Percentiles rank a stretch among this genome's conserved stretches.
Evolutionary conservation across 306 rosid species (phyloP).

Genomic region (Gastrolobium villosum): DNA sequence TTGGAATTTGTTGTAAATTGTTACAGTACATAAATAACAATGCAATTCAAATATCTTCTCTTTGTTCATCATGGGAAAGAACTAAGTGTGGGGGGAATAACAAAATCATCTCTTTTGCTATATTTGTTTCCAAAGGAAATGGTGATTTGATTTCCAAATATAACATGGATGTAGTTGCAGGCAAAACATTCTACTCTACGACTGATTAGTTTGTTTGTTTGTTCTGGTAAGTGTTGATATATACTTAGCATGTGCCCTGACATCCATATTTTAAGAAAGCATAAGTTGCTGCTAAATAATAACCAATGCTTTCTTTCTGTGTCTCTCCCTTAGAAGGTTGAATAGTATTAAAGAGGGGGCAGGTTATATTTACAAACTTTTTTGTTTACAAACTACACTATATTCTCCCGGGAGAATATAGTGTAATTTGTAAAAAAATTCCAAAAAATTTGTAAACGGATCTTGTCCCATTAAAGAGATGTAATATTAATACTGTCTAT

Average conservation of each 20-base stretch:
- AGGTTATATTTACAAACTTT: too few relatives aligned
- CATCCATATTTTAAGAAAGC: background rate
- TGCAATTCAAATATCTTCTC: background rate
- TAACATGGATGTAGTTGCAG: background rate
- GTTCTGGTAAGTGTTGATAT: too few relatives aligned
- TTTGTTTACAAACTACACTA: too few relatives aligned
- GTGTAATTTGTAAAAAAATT: too few relatives aligned
- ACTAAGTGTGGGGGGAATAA: background rate
- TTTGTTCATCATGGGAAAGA: background rate
- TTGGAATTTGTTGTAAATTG: conserved; percentile 27
- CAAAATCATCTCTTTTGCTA: background rate
- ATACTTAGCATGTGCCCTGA: background rate
- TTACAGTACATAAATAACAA: conserved; percentile 3
- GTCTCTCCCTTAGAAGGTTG: background rate
- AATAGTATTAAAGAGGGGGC: too few relatives aligned
- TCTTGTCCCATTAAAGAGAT: background rate
- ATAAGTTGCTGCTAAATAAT: background rate
- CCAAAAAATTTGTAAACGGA: too few relatives aligned
- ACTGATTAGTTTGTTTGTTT: background rate
- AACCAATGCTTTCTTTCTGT: background rate
- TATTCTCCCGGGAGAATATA: too few relatives aligned
- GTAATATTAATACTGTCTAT: background rate
- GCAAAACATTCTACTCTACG: background rate
- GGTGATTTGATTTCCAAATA: background rate
- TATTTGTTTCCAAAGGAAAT: background rate